Base-by-base conservation (phyloP, 345 rosid species). In the Pistacia atlantica region DNA sequence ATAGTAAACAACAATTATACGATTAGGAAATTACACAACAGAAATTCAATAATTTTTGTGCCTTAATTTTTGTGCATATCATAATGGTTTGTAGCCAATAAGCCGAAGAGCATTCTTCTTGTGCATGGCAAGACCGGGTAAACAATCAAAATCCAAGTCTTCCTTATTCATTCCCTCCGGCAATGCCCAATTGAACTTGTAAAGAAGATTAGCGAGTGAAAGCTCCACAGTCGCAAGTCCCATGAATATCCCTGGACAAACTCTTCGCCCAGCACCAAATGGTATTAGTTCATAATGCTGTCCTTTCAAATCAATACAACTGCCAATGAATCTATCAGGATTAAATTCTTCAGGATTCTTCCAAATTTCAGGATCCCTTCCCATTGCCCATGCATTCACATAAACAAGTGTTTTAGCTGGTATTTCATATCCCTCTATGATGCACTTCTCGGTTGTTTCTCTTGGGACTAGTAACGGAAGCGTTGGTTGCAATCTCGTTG, bases 301-400 rank as follows among this genome's bases (percentile, higher is more conserved):
- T 31, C 83, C 79, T 20, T 67, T 76, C 18, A 80, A 57, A 37
- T 78, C 80, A 18, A 75, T 17, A 0, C 68, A 48, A 20, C 25
- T 79, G 2, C 37, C 74, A 11, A 77, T 5, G 46, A 85, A 83
- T 66, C 86, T 76, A 28, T 85, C 81, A 0, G 82, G 84, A 42
- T 49, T 11, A 37, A 82, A 82, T 38, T 71, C 67, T 37, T 75
- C 25, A 0, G 81, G 69, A 7, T 51, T 71, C 3, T 75, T 45
- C 87, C 85, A 77, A 2, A 37, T 71, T 71, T 80, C 80, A 55
- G 80, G 64, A 56, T 82, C 88, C 17, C 84, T 81, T 71, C 88
- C 17, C 84, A 79, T 71, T 8, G 84, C 85, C 75, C 57, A 77
- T 11, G 63, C 77, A 28, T 81, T 83, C 16, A 79, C 77, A 67